Evolutionary conservation across 805 yeast genomes (phyloP).

Genomic region (Maudiozyma serrabonitensis): DNA sequence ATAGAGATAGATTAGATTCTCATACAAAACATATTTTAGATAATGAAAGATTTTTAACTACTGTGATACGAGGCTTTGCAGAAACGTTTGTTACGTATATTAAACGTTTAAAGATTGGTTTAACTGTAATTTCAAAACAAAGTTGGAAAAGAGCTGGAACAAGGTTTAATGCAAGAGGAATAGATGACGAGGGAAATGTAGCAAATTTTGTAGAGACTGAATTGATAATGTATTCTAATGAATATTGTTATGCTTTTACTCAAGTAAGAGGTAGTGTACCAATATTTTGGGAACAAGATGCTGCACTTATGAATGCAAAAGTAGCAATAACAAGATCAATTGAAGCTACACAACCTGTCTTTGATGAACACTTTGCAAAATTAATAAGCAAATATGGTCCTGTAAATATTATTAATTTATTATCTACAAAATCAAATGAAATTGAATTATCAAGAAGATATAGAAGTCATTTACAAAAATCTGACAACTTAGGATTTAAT

Average conservation of each 20-base stretch:
- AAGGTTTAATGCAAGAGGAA: constrained; percentile 84
- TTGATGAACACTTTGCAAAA: constrained; percentile 67
- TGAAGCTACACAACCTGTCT: constrained; percentile 89
- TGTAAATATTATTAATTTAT: constrained; percentile 73
- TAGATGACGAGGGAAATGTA: constrained; percentile 89
- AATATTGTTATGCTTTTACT: constrained; percentile 60
- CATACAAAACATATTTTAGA: constrained; percentile 53
- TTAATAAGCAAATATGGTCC: constrained; percentile 71
- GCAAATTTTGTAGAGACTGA: constrained; percentile 96
- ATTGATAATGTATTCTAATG: constrained; percentile 49
- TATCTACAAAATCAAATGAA: constrained; percentile 73
- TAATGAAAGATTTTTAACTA: constrained; percentile 70
- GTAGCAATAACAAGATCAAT: constrained; percentile 76
- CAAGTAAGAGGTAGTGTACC: constrained; percentile 95
- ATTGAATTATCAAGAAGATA: constrained; percentile 59
- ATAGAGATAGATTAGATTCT: constrained; percentile 57
- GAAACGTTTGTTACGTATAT: constrained; percentile 47
- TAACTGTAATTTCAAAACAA: constrained; percentile 84
- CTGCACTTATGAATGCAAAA: constrained; percentile 78
- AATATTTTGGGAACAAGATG: constrained; percentile 95
- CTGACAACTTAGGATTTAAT: constrained; percentile 24
- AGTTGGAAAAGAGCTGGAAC: constrained; percentile 97
- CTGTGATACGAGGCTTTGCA: constrained; percentile 93
- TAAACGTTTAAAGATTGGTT: constrained; percentile 32
- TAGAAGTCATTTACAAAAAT: constrained; percentile 42